Base-by-base conservation (phyloP, 2,329 filamentous ascomycete species). In the Niveomyces coronatus region DNA sequence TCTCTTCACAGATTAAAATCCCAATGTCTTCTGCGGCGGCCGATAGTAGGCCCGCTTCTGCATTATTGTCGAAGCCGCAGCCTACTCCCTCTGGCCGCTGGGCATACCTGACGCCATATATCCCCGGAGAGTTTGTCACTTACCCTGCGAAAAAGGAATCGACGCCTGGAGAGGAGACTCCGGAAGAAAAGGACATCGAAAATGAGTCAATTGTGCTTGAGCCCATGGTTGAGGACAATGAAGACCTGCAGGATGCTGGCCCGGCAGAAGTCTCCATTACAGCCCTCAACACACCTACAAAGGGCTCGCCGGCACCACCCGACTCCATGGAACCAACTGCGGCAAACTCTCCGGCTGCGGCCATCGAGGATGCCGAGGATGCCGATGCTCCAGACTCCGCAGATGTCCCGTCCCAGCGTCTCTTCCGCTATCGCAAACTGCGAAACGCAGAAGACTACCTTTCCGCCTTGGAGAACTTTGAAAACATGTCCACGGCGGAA, bases 371-470 rank as follows among this genome's bases (percentile, higher is more conserved):
- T 10, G 49, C 45, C 4, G 60, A 60, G 11, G 59, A 62, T 9
- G 50, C 50, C 20, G 61, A 63, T 13, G 47, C 54, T 19, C 52
- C 54, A 6, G 57, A 60, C 26, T 53, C 56, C 10, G 56, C 60
- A 34, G 59, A 61, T 8, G 42, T 47, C 5, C 54, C 53, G 20
- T 47, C 43, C 15, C 47, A 45, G 15, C 49, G 52, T 19, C 55
- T 50, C 36, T 74, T 62, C 46, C 51, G 53, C 3, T 76, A 70
- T 49, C 63, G 62, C 35, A 70, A 72, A 49, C 55, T 74, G 7
- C 64, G 69, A 20, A 61, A 71, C 29, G 57, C 69, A 1, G 61
- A 68, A 3, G 66, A 71, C 8, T 74, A 68, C 41, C 52, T 60
- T 24, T 56, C 64, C 2, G 58, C 64, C 2, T 54, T 78, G 19